Evolutionary conservation across 768 basidiomycete species (phyloP), one percentile per base, ranked within the genome.

Genomic region (Termitomyces sp.): DNA sequence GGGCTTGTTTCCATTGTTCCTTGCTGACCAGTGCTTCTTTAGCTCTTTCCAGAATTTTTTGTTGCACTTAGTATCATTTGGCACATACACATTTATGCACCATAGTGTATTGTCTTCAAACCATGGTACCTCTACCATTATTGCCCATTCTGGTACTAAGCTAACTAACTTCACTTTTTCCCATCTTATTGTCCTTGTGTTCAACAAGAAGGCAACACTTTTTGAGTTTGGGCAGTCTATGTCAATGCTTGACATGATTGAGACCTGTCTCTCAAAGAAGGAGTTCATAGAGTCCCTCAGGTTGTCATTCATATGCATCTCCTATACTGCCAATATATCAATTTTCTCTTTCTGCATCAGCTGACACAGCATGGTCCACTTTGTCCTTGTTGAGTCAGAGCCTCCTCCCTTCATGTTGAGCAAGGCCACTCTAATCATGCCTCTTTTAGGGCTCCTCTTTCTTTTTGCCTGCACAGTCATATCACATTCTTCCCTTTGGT

Each of bases 251-350:
- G 3, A 37, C 10, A 37, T 10, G 10, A 37, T 37, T 37, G 5
- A 7, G 10, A 37, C 10, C 10, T 37, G 37, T 37, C 37, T 37
- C 37, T 37, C 10, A 10, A 37, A 37, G 5, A 37, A 1, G 37
- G 37, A 7, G 37, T 62, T 4, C 25, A 25, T 25, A 25, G 60
- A 15, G 6, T 51, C 34, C 20, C 32, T 38, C 37, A 57, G 5
- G 10, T 40, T 68, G 63, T 0, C 43, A 9, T 57, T 60, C 4
- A 79, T 61, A 65, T 77, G 76, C 0, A 73, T 69, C 66, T 79
- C 77, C 32, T 72, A 69, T 0, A 77, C n/a, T 0, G 66, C 60
- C 3, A 76, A 55, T 1, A 78, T 61, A 14, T 63, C 73, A 7
- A 75, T 64, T 47, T 65, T 64, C 2, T 71, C 45, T 1, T 69